phyloP scores from a whole-genome alignment of 345 rosid genomes.

The Acer yangbiense region DNA sequence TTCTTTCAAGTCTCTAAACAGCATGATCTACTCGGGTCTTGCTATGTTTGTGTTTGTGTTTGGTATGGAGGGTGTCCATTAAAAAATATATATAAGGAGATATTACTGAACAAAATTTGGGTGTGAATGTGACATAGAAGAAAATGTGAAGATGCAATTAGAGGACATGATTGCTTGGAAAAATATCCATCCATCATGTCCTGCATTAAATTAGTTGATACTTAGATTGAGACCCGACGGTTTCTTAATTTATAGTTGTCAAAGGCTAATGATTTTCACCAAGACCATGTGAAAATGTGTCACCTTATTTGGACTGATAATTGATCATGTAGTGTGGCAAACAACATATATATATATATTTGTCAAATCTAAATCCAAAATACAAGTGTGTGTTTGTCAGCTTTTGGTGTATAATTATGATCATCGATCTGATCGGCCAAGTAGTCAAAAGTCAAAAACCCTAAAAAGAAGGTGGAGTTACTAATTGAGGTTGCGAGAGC shows the following conservation, averaged over 20 bases:
- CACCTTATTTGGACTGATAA: slow-evolving; percentile 5
- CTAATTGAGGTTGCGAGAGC: neutral
- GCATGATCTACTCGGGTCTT: too few relatives aligned
- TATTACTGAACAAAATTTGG: too few relatives aligned
- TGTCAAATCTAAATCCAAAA: slow-evolving; percentile 24
- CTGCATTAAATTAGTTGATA: neutral
- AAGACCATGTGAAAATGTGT: slow-evolving; percentile 30
- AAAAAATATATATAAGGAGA: too few relatives aligned
- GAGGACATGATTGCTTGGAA: slow-evolving; percentile 26
- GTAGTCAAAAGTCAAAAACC: too few relatives aligned
- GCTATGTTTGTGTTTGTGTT: too few relatives aligned
- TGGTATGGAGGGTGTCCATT: too few relatives aligned
- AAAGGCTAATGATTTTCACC: slow-evolving; percentile 31
- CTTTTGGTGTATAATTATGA: slow-evolving; percentile 19
- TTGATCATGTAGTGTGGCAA: slow-evolving; percentile 35
- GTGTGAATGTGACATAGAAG: neutral
- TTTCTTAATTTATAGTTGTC: slow-evolving; percentile 18
- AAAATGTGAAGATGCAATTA: slow-evolving; percentile 22
- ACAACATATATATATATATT: slow-evolving; percentile 16
- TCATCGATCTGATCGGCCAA: slow-evolving; percentile 2
- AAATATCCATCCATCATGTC: slow-evolving; percentile 1
- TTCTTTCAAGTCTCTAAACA: too few relatives aligned
- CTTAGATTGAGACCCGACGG: neutral
- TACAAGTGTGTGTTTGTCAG: slow-evolving; percentile 19
- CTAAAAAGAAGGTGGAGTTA: neutral